Conservation (phyloP, 2,329 filamentous ascomycete species). For the Aureobasidium sp. region DNA sequence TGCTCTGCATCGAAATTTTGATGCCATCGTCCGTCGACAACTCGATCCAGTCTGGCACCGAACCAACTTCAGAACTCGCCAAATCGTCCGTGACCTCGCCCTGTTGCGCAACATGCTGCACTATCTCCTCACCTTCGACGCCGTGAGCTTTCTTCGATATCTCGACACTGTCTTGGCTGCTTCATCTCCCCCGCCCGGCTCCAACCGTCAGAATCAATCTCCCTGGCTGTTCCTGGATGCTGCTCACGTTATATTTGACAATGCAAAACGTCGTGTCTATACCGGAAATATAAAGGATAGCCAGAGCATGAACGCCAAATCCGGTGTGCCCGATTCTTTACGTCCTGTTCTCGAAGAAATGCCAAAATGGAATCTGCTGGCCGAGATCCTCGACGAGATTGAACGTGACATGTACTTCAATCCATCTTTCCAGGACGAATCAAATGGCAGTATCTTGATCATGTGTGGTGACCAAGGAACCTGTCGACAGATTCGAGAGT, state of each 20-base stretch:
- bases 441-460: slow-evolving; percentile 84
- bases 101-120: slow-evolving; percentile 78
- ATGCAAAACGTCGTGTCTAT: slow-evolving; percentile 82
- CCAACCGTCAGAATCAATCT: slow-evolving; percentile 79
- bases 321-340: slow-evolving; percentile 53
- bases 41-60: slow-evolving; percentile 96
- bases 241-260: slow-evolving; percentile 88
- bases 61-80: slow-evolving; percentile 87
- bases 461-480: slow-evolving; percentile 90
- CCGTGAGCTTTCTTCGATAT: slow-evolving; percentile 85
- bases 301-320: slow-evolving; percentile 43
- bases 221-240: slow-evolving; percentile 96
- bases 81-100: slow-evolving; percentile 84
- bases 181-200: slow-evolving; percentile 79
- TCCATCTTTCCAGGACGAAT: slow-evolving; percentile 67
- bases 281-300: slow-evolving; percentile 61
- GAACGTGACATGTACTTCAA: slow-evolving; percentile 85
- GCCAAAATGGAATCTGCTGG: slow-evolving; percentile 84
- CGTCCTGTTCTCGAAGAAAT: slow-evolving; percentile 84
- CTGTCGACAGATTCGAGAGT: slow-evolving; percentile 82
- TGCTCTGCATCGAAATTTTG: slow-evolving; percentile 86
- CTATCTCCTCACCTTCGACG: slow-evolving; percentile 74
- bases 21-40: slow-evolving; percentile 78
- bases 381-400: slow-evolving; percentile 89
- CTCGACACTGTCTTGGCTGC: slow-evolving; percentile 90